Conservation (phyloP, 2,329 filamentous ascomycete genomes). For the Chrysoporthe austroafricana region DNA sequence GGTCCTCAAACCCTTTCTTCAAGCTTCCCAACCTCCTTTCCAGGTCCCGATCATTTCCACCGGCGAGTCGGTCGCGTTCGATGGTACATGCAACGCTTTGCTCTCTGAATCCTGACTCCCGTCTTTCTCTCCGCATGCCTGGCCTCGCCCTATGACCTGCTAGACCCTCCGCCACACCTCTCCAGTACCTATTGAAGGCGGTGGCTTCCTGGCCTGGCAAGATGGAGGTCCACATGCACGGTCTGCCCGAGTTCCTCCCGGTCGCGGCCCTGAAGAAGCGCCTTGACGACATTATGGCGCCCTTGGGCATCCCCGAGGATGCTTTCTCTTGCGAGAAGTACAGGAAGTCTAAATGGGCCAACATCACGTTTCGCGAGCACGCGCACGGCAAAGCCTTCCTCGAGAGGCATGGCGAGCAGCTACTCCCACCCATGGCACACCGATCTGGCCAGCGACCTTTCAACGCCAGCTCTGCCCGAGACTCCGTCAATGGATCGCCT, state of each 20-base stretch:
- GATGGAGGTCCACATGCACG: constrained; percentile 53
- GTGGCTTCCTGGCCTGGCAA: neutral
- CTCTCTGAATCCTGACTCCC: neutral
- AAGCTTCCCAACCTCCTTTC: neutral
- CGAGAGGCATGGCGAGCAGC: constrained; percentile 34
- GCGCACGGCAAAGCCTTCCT: constrained; percentile 50
- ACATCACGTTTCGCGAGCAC: constrained; percentile 47
- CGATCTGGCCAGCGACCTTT: neutral
- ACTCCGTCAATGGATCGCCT: neutral
- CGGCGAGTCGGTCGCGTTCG: neutral
- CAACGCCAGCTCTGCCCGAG: constrained; percentile 12
- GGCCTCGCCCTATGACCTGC: neutral
- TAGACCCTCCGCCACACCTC: neutral
- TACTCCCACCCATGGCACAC: constrained; percentile 26
- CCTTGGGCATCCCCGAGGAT: constrained; percentile 41
- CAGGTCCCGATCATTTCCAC: neutral
- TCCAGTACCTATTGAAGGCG: neutral
- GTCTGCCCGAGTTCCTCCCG: constrained; percentile 47
- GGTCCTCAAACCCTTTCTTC: neutral
- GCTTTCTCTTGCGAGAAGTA: constrained; percentile 51
- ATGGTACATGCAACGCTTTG: neutral
- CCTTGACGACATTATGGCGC: constrained; percentile 45
- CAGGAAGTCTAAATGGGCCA: constrained; percentile 39
- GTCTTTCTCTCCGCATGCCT: neutral
- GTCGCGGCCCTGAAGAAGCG: constrained; percentile 43